Base-by-base conservation (phyloP, 345 rosid species). In the Eucalyptus cloeziana region DNA sequence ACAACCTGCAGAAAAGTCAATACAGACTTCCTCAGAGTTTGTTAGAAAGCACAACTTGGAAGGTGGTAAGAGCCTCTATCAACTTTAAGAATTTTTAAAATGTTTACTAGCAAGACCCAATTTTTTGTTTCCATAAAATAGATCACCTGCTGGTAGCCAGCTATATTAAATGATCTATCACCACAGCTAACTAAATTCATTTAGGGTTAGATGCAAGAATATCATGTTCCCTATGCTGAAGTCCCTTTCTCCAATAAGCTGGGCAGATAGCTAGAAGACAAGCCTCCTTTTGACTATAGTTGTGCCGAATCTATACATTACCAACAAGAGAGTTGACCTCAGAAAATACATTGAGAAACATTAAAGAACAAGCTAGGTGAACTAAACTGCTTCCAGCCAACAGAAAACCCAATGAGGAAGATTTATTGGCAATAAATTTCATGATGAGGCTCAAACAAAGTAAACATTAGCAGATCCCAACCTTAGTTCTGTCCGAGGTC, bases 401-500 rank as follows among this genome's bases (percentile, higher is more conserved):
- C 13, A 76, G 47, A 76, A 76, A 76, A 40, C 43, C 83, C 47
- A 76, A 76, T 11, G 45, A 76, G 83, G 15, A 76, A 37, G 47
- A 76, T 76, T 76, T 37, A 37, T 76, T 40, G 15, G 83, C 83
- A 76, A 40, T 19, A 11, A 76, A 22, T 43, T 45, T 47, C 12
- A 33, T 56, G 49, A 86, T 22, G 88, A 44, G 54, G 37, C 47
- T 86, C 45, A 80, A 56, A 40, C 85, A 44, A 87, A 76, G 81
- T 86, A 89, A 71, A 87, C 86, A 51, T 86, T 58, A 76, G 47
- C 6, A 76, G 90, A 88, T 85, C 49, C 87, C 90, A 71, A 98
- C 99, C 99, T 98, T 98, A 88, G 99, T 98, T 94, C 99, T 94
- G 90, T 97, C 98, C 22, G 97, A 96, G 89, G 98, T 96, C 98